Evolutionary conservation across 139 green algal species (phyloP).

Genomic region (Asterochloris erici): DNA sequence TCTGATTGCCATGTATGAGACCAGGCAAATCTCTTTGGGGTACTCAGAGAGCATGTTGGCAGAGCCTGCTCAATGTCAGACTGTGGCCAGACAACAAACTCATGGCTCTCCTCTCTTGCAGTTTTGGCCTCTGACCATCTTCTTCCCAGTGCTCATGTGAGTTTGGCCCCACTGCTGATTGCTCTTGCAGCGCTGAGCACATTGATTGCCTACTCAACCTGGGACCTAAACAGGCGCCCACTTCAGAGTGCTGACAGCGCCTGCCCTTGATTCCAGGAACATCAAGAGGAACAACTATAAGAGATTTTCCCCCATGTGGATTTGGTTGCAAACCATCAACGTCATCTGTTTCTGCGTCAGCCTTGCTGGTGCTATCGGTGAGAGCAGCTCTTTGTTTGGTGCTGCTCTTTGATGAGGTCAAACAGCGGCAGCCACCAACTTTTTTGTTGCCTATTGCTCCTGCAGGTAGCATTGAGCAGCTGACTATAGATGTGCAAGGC

Average conservation of each 20-base stretch:
- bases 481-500: background rate
- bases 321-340: background rate
- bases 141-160: constrained; percentile 8
- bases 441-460: too few relatives aligned
- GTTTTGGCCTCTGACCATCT: constrained; percentile 18
- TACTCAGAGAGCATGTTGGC: too few relatives aligned
- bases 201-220: background rate
- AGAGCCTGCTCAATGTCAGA: too few relatives aligned
- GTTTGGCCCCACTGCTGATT: background rate
- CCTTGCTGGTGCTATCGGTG: background rate
- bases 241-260: background rate
- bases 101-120: background rate
- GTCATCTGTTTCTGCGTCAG: constrained; percentile 4
- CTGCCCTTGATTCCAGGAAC: background rate
- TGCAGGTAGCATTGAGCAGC: constrained; percentile 4
- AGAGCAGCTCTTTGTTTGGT: too few relatives aligned
- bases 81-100: too few relatives aligned
- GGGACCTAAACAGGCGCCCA: background rate
- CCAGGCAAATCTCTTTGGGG: too few relatives aligned
- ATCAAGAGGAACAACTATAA: background rate
- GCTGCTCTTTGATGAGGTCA: too few relatives aligned
- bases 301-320: background rate
- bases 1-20: too few relatives aligned
- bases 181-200: background rate
- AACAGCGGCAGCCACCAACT: too few relatives aligned